Evolutionary conservation across 1,284 basidiomycete species (phyloP), one percentile per base, ranked within the genome.

Genomic region (Rhizoctonia solani): DNA sequence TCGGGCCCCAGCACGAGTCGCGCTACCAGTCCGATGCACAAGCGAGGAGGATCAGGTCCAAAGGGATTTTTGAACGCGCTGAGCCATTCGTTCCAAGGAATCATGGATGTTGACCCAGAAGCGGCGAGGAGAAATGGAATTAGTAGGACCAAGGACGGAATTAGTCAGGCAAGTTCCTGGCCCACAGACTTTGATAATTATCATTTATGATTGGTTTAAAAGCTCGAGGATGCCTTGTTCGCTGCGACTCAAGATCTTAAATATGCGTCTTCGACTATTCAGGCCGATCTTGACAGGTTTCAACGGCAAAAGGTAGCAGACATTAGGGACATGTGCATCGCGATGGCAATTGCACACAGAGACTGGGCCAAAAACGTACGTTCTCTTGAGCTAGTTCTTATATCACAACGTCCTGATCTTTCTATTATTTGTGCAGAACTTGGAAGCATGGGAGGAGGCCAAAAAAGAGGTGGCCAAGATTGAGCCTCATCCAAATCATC

Each of bases 61-160:
- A 92, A 92, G 81, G 95, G 95, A 4, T 79, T 99, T 27, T 75
- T 99, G 46, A 95, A 88, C 73, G 96, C 97, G 5, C 81, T 99
- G 63, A 95, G 91, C 73, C 95, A 98, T 78, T 95, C 94, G 23
- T 78, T 99, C 69, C 94, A 96, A 73, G 93, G 93, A 9, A 95
- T 99, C 87, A 98, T 99, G 89, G 97, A 99, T 74, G 92, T 93
- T 5, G 97, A 99, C 79, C 95, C 97, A 0, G 97, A 98, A 79
- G 92, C 91, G 14, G 95, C 96, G 3, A 83, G 97, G 69, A 83
- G 96, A 68, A 97, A 90, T 73, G 87, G 88, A 68, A 98, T 99
- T 71, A 91, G 89, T 70, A 98, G 96, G 80, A 94, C 95, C 1
- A 84, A 92, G 73, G 97, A 99, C 78, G 88, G 87, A 29, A 98